Base-by-base conservation (phyloP, 2,329 filamentous ascomycete genomes). In the Bertia moriformis region DNA sequence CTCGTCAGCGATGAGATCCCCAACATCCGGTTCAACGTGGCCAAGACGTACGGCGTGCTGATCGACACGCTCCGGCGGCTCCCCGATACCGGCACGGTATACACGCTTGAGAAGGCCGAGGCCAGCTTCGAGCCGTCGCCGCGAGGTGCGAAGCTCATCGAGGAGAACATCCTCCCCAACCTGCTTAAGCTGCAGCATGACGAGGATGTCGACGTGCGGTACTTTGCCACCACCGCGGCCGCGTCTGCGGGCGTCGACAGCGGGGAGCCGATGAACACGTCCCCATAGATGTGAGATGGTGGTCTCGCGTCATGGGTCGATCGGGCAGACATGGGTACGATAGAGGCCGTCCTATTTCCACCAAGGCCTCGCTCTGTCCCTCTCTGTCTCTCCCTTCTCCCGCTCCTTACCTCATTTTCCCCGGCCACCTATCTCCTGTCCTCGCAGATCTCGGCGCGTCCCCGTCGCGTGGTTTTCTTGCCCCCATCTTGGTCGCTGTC, bases 21-120 rank as follows among this genome's bases (percentile, higher is more conserved):
- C 49, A 98, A 98, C 65, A 98, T 98, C 57, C 86, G 91, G 39
- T 98, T 98, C 74, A 98, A 98, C 60, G 91, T 98, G 37, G 91
- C 91, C 50, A 98, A 98, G 68, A 96, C 91, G 37, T 98, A 96
- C 55, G 77, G 78, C 17, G 79, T 91, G 39, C 68, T 98, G 42
- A 88, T 96, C 52, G 79, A 83, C 49, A 87, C 88, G n/a, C 71
- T 98, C 53, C 87, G 88, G 61, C 83, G 86, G 49, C 71, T 98
- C 41, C 89, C 91, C 2, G 83, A 89, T 40, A 71, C 91, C 54
- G 87, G 87, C 44, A 96, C 89, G 14, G 69, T 96, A 45, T 78
- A 82, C 55, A 78, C 85, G 39, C 62, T 93, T 43, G 86, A 95
- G 61, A 91, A 93, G 67, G 73, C 81, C 19, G 81, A 77, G 42